These are phyloP conservation scores for Talaromyces pinophilus DNA, from an alignment of 2,329 filamentous ascomycete genomes.

Conservation along the genomic window DNA sequence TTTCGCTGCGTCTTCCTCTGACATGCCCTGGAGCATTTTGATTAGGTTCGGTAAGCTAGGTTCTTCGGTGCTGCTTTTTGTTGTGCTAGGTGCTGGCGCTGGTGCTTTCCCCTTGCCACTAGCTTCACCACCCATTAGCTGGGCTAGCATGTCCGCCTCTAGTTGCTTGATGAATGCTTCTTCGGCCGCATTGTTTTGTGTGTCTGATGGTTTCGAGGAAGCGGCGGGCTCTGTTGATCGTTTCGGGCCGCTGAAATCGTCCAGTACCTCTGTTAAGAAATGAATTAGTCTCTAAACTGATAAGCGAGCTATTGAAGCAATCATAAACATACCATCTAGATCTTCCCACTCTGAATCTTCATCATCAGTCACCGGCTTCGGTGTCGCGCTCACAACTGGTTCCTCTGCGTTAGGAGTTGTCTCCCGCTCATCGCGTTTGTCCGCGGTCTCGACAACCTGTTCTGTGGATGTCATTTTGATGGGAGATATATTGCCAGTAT, in stretches of 20 bases:
- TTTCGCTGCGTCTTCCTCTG: not conserved
- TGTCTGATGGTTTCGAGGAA: constrained; percentile 24
- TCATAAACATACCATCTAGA: constrained; percentile 65
- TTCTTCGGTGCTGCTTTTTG: not conserved
- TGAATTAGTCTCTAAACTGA: not conserved
- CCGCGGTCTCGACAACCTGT: not conserved
- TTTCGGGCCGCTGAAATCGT: constrained; percentile 75
- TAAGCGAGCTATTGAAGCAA: not conserved
- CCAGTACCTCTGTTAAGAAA: constrained; percentile 68
- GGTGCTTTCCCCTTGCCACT: constrained; percentile 42
- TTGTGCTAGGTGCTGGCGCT: not conserved
- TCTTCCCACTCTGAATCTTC: constrained; percentile 95
- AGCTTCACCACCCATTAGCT: constrained; percentile 64
- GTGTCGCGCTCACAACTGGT: constrained; percentile 15
- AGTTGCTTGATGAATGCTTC: constrained; percentile 73
- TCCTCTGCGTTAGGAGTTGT: constrained; percentile 2
- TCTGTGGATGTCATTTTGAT: constrained; percentile 19
- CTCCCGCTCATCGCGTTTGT: constrained; percentile 13
- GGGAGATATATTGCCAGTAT: not conserved
- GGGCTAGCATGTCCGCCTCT: constrained; percentile 77
- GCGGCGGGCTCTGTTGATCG: constrained; percentile 28
- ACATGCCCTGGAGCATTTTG: not conserved
- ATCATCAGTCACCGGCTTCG: constrained; percentile 54
- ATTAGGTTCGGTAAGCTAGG: constrained; percentile 4
- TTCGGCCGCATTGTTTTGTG: constrained; percentile 31